Conservation (phyloP, 495 filamentous ascomycete species). For the Neurospora pannonica region DNA sequence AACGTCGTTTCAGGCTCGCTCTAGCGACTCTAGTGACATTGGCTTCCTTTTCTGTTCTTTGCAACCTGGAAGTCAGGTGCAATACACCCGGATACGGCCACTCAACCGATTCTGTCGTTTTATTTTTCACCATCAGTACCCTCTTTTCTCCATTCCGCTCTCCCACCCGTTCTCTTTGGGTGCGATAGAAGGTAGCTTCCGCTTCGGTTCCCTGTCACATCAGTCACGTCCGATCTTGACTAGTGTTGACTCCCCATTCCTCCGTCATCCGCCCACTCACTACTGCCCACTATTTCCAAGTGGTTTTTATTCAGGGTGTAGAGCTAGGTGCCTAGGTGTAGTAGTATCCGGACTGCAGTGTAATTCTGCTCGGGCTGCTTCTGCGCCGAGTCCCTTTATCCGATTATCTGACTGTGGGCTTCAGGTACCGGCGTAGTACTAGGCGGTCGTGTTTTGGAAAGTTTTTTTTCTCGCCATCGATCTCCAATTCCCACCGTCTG, state of each 20-base stretch:
- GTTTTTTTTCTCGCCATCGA: neutral
- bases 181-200: neutral
- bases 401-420: neutral
- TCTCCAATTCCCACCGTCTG: neutral
- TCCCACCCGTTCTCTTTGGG: neutral
- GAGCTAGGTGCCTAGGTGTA: neutral
- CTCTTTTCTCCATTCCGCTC: neutral
- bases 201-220: neutral
- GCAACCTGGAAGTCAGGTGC: neutral
- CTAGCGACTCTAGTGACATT: neutral
- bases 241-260: neutral
- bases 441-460: neutral
- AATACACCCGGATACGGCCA: neutral
- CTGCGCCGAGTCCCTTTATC: neutral
- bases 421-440: neutral
- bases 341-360: neutral
- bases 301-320: neutral
- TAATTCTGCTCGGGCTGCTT: neutral
- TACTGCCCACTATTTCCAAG: neutral
- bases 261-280: neutral
- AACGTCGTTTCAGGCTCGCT: neutral
- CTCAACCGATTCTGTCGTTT: neutral
- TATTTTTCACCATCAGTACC: neutral
- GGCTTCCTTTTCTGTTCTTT: neutral
- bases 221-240: neutral